A percentile compares a stretch with the other conserved stretches of the same genome.
phyloP scores from a whole-genome alignment of 2,329 filamentous ascomycete species.

The Fusarium torulosum region DNA sequence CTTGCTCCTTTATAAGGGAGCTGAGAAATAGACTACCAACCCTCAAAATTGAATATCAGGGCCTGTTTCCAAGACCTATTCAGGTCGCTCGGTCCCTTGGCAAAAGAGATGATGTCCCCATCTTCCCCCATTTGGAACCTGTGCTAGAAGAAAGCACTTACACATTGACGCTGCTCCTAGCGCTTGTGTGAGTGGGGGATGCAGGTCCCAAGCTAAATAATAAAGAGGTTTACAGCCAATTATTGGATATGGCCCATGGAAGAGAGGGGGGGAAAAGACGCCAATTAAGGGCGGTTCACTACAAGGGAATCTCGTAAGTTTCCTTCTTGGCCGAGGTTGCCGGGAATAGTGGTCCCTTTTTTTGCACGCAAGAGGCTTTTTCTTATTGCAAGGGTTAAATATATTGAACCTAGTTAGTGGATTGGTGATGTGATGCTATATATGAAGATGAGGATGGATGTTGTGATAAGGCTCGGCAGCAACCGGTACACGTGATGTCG shows the following conservation, averaged over 20 bases:
- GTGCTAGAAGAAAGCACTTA: conserved; percentile 21
- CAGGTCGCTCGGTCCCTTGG: conserved; percentile 26
- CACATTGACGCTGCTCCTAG: conserved; percentile 12
- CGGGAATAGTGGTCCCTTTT: conserved; percentile 5
- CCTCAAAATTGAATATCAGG: conserved; percentile 38
- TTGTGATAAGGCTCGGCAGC: conserved; percentile 4
- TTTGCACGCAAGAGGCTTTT: neutral
- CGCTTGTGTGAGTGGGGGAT: conserved; percentile 17
- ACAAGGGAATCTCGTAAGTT: conserved; percentile 19
- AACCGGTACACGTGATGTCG: conserved; percentile 27
- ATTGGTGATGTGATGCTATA: neutral
- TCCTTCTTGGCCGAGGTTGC: neutral
- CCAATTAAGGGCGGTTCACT: conserved; percentile 23
- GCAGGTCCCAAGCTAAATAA: conserved; percentile 31
- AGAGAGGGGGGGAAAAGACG: conserved; percentile 16
- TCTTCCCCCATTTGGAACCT: conserved; percentile 17
- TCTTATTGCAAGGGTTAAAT: neutral
- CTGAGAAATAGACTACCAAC: conserved; percentile 7
- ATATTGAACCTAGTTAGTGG: neutral
- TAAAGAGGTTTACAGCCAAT: conserved; percentile 28
- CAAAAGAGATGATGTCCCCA: conserved; percentile 28
- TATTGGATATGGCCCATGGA: conserved; percentile 24
- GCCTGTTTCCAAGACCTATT: conserved; percentile 10
- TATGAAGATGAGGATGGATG: neutral
- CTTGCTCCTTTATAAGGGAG: conserved; percentile 40